These are phyloP conservation scores for Termitomyces titanicus DNA, from an alignment of 768 basidiomycete genomes.

Conservation along the genomic window DNA sequence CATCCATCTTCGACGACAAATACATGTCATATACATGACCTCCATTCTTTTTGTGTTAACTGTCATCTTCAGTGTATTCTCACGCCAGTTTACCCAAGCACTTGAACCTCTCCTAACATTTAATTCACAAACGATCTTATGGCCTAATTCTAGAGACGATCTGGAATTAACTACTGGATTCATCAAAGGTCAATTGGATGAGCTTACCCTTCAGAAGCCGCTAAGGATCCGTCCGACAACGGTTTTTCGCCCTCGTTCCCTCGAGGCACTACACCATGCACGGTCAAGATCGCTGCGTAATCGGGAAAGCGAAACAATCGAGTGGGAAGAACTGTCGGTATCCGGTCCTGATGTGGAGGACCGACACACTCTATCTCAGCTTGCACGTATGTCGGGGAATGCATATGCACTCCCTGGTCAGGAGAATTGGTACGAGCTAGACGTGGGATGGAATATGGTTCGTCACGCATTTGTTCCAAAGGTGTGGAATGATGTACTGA, in stretches of 20 bases:
- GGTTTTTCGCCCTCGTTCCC: conserved; percentile 58
- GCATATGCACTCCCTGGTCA: conserved; percentile 77
- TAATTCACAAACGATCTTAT: conserved; percentile 10
- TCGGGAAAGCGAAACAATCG: conserved; percentile 45
- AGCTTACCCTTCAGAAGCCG: conserved; percentile 3
- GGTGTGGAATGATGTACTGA: conserved; percentile 5
- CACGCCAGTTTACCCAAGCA: conserved; percentile 1
- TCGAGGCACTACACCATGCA: conserved; percentile 45
- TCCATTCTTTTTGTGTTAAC: not conserved
- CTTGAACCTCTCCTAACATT: conserved; percentile 11
- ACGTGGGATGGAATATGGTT: conserved; percentile 66
- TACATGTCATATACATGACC: conserved; percentile 17
- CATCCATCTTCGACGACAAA: not conserved
- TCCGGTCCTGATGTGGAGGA: conserved; percentile 78
- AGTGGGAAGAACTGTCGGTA: conserved; percentile 69
- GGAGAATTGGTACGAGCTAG: conserved; percentile 81
- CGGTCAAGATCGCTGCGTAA: conserved; percentile 47
- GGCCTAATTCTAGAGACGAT: conserved; percentile 3
- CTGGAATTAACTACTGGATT: conserved; percentile 7
- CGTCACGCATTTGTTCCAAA: conserved; percentile 12
- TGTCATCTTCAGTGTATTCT: not conserved
- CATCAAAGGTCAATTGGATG: not conserved
- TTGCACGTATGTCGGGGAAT: conserved; percentile 87
- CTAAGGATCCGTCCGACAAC: conserved; percentile 50
- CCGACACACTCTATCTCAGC: conserved; percentile 71